Base-by-base conservation (phyloP, 2,329 filamentous ascomycete genomes). In the Aschersonia sp. region DNA sequence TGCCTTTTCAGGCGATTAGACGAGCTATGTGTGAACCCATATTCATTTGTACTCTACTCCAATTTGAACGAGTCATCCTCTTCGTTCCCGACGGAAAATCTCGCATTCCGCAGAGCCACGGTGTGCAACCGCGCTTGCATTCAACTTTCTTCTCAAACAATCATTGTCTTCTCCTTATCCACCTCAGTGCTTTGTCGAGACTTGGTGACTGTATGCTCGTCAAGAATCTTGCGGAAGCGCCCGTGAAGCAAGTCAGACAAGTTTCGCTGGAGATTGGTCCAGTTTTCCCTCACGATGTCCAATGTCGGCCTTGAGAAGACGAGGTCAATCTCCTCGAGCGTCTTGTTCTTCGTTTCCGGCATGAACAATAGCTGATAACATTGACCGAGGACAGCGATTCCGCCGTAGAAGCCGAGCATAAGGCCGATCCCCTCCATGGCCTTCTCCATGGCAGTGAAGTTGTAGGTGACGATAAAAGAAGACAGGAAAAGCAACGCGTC, bases 311-410 rank as follows among this genome's bases (percentile, higher is more conserved):
- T 70, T 45, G 73, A 70, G 59, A 85, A 85, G 22, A 85, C 67
- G 39, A 77, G 65, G 51, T 86, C 81, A 50, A 86, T 85, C 62
- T 86, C 82, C 63, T 86, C 83, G 0, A 86, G 72, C 4, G 65
- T 71, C 63, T 73, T 74, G 60, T 81, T 76, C 68, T 85, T 85
- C 3, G 81, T 85, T 68, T 85, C 81, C 0, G 80, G 81, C 83
- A 86, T 86, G 64, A 85, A 86, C 45, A 85, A 59, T 44, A 85
- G 68, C 64, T 86, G 82, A 61, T 85, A 86, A 54, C 84, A 67
- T 74, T 80, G 83, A 10, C 81, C 83, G 0, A 86, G 8, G 0
- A 83, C 71, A 0, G 82, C 82, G 47, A 86, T 85, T 12, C 83
- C 83, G 5, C 83, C 82, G 60, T 85, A 87, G 63, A 87, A 86